phyloP scores from a whole-genome alignment of 352 stramenopile genomes.

The Phytophthora macrochlamydospora region DNA sequence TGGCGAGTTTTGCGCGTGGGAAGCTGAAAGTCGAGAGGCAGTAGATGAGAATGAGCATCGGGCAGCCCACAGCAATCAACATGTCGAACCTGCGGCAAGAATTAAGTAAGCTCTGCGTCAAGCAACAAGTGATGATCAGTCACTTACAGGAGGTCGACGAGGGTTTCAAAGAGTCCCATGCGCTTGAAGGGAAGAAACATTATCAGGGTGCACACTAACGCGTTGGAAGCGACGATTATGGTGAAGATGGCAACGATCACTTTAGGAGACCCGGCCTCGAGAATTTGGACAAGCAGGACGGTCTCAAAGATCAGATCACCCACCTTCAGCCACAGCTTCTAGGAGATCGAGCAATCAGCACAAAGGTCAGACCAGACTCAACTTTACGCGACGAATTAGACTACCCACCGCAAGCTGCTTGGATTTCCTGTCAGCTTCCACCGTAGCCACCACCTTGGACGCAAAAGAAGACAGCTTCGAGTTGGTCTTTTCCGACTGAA shows the following conservation, averaged over 20 bases:
- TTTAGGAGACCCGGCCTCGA: constrained; percentile 6
- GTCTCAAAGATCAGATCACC: constrained; percentile 7
- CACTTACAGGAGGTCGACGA: constrained; percentile 8
- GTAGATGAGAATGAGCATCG: constrained; percentile 29
- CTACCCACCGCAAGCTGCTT: background rate
- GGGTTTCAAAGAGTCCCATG: background rate
- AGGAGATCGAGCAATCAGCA: background rate
- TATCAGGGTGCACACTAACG: background rate
- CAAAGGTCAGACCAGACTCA: background rate
- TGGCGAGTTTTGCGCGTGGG: constrained; percentile 24
- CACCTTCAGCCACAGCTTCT: constrained; percentile 17
- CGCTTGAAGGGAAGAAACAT: constrained; percentile 8
- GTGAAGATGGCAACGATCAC: constrained; percentile 10
- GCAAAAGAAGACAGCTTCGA: background rate
- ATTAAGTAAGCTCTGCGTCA: background rate
- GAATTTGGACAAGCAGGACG: constrained; percentile 11
- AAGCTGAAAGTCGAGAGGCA: constrained; percentile 32
- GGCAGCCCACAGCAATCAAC: constrained; percentile 32
- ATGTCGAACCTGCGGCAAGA: constrained; percentile 32
- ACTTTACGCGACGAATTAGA: background rate
- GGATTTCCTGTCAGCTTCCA: background rate
- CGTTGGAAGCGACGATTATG: constrained; percentile 6
- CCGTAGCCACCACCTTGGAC: background rate
- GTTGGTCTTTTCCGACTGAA: background rate
- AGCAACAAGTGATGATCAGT: background rate